Base-by-base conservation (phyloP, 768 basidiomycete genomes). In the Pluteus cervinus region DNA sequence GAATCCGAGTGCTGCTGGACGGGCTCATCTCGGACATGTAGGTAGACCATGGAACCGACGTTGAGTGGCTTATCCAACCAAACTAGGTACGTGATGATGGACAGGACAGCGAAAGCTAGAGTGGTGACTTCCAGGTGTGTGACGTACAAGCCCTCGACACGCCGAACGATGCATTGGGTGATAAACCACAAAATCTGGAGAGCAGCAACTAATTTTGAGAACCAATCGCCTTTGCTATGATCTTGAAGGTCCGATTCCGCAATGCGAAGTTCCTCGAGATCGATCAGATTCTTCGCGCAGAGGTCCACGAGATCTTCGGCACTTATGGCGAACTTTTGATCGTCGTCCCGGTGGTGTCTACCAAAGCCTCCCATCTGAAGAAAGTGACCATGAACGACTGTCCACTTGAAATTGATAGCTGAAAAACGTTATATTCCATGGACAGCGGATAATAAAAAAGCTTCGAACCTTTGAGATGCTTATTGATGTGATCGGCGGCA, bases 281-380 rank as follows among this genome's bases (percentile, higher is more conserved):
- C 11, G 11, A 33, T 15, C 11, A 3, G 14, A 10, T 15, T 33
- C 31, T 10, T 11, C 10, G 31, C 11, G 20, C 10, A 33, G 31
- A 9, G 31, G 10, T 9, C 10, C 9, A 9, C 14, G 10, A 11
- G 31, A 18, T 16, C 16, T 10, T 33, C 31, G 11, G 16, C 16
- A n/a, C 11, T 33, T 18, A 18, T 33, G 20, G 10, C 14, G 31
- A n/a, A 33, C n/a, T n/a, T n/a, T n/a, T n/a, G n/a, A n/a, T n/a
- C n/a, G n/a, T n/a, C n/a, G n/a, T n/a, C n/a, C n/a, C n/a, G n/a
- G n/a, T n/a, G n/a, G n/a, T n/a, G n/a, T n/a, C n/a, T n/a, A n/a
- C n/a, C 20, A 17, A 33, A 33, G 20, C 31, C 31, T 10, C 31
- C 31, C 31, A 33, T 33, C 16, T 33, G 37, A 38, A 29, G 9